These are phyloP conservation scores for Penicillium waksmanii DNA, from an alignment of 495 filamentous ascomycete genomes.

Conservation along the genomic window DNA sequence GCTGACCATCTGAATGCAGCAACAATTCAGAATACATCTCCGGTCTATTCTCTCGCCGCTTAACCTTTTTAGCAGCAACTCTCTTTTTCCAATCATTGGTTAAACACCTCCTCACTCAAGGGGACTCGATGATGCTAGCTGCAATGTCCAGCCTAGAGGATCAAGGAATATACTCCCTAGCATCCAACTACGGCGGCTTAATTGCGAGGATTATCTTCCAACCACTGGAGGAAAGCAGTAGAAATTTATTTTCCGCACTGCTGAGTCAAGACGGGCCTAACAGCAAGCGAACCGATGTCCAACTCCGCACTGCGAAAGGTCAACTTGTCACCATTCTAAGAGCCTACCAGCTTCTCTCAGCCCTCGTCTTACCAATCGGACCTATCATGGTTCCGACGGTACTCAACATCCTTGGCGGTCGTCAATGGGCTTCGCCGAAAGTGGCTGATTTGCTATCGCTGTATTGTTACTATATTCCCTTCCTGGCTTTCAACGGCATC, in stretches of 20 bases:
- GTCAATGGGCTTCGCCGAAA: conserved; percentile 65
- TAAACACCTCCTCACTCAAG: conserved; percentile 93
- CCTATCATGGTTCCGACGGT: conserved; percentile 73
- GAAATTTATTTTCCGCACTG: conserved; percentile 82
- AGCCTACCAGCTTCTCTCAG: conserved; percentile 61
- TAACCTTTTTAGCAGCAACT: conserved; percentile 69
- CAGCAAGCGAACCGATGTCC: conserved; percentile 15
- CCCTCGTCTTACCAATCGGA: conserved; percentile 67
- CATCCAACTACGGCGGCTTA: conserved; percentile 91
- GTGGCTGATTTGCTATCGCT: conserved; percentile 71
- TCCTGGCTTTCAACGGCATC: conserved; percentile 89
- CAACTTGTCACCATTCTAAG: conserved; percentile 43
- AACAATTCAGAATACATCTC: conserved; percentile 52
- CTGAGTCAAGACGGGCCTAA: conserved; percentile 33
- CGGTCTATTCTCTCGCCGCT: conserved; percentile 66
- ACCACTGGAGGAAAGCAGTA: conserved; percentile 88
- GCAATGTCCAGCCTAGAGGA: conserved; percentile 72
- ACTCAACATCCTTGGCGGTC: conserved; percentile 72
- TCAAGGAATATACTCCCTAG: conserved; percentile 93
- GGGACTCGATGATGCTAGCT: conserved; percentile 85
- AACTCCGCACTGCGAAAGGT: conserved; percentile 33
- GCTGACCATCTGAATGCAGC: conserved; percentile 22
- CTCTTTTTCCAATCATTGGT: conserved; percentile 85
- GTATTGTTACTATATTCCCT: conserved; percentile 91
- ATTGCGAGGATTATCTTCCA: conserved; percentile 91